phyloP scores from a whole-genome alignment of 768 basidiomycete species.

The Mycena maculata region DNA sequence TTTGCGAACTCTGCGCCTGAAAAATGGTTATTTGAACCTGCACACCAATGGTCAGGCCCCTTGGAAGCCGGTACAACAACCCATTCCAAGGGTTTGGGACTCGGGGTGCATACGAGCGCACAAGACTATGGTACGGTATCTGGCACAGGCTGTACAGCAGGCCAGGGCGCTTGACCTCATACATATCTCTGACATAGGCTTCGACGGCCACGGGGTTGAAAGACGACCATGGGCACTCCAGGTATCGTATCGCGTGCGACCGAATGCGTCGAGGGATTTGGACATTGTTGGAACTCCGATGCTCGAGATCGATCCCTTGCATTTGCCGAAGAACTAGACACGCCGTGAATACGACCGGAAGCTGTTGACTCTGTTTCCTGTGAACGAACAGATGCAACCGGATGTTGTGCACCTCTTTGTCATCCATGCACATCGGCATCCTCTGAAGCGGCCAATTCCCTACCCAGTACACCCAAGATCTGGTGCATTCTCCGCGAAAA shows the following conservation, averaged over 20 bases:
- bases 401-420: too few species aligned
- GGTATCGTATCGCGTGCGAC: not conserved
- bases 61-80: not conserved
- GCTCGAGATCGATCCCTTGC: not conserved
- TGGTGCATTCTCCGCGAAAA: too few species aligned
- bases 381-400: too few species aligned
- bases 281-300: not conserved
- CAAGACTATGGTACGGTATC: not conserved
- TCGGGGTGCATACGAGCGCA: not conserved
- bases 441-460: too few species aligned
- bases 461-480: too few species aligned
- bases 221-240: not conserved
- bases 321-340: too few species aligned
- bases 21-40: not conserved
- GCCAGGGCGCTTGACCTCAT: not conserved
- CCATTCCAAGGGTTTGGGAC: not conserved
- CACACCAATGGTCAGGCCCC: too few species aligned
- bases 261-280: not conserved
- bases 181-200: not conserved
- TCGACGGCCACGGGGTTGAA: not conserved
- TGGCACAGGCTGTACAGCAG: not conserved
- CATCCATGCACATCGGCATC: too few species aligned
- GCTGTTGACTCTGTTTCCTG: too few species aligned
- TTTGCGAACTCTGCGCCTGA: too few species aligned
- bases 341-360: too few species aligned